phyloP scores from a whole-genome alignment of 345 rosid genomes.

The Bruguiera parviflora region DNA sequence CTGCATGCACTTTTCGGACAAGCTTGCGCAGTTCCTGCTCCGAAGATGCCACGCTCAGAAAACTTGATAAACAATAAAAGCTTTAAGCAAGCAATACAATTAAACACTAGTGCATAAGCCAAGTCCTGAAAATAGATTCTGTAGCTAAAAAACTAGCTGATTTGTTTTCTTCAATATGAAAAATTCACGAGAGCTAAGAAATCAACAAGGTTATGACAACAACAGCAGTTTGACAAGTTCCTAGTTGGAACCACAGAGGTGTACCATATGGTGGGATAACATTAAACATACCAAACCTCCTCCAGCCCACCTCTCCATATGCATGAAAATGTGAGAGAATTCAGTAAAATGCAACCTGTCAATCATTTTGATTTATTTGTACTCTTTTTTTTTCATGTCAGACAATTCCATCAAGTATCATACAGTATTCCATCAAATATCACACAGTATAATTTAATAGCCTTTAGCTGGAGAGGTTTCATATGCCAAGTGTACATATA shows the following conservation, averaged over 20 bases:
- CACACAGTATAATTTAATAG: not conserved
- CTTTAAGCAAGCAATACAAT: not conserved
- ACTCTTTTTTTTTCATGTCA: no score
- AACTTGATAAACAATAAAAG: not conserved
- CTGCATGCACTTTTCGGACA: conserved; percentile 57
- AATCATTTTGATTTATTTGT: no score
- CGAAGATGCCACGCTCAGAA: conserved; percentile 5
- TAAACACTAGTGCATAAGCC: not conserved
- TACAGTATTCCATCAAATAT: no score
- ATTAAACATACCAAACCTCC: no score
- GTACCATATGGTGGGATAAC: no score
- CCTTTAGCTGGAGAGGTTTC: not conserved
- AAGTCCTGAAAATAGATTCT: not conserved
- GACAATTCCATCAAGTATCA: no score
- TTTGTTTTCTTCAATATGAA: not conserved
- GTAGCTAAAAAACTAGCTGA: not conserved
- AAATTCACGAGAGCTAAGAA: not conserved
- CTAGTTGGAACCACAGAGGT: no score
- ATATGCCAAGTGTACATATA: not conserved
- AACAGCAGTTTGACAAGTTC: no score
- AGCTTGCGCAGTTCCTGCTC: conserved; percentile 71
- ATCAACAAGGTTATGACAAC: not conserved
- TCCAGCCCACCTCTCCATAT: no score
- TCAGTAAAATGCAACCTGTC: no score
- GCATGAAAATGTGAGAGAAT: no score